A percentile compares a stretch with the other conserved stretches of the same genome.
Evolutionary conservation across 768 basidiomycete genomes (phyloP).

Genomic region (Russula olivacea): DNA sequence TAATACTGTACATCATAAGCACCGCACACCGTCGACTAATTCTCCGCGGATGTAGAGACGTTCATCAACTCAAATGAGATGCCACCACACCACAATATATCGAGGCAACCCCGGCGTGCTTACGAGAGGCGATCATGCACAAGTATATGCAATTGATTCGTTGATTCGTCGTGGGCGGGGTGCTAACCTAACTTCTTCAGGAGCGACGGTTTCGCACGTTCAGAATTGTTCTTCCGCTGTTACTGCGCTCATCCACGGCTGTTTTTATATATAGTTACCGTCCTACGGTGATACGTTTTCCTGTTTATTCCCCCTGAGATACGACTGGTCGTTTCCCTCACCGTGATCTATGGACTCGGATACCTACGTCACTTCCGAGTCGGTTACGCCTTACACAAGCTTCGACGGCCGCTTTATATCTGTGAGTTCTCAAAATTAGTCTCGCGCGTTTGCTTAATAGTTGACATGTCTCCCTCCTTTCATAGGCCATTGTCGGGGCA

Average conservation of each 20-base stretch:
- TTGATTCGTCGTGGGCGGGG: no score
- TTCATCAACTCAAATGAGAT: no score
- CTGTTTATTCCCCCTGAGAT: neutral
- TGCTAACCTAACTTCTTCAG: no score
- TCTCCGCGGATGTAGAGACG: no score
- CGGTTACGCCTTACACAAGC: neutral
- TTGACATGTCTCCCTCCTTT: neutral
- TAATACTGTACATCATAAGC: no score
- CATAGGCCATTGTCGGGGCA: conserved; percentile 29
- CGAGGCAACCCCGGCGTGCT: no score
- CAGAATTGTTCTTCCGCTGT: neutral
- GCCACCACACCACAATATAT: no score
- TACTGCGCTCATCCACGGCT: neutral
- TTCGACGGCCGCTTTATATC: conserved; percentile 13
- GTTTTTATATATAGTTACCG: neutral
- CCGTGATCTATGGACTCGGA: neutral
- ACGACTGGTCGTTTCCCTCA: conserved; percentile 5
- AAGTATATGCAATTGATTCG: no score
- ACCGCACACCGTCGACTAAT: no score
- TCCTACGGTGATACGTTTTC: neutral
- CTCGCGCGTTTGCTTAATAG: neutral
- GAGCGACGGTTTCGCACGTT: no score
- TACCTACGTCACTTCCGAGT: no score
- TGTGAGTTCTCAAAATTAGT: conserved; percentile 1
- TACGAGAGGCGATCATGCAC: no score